phyloP scores from a whole-genome alignment of 352 stramenopile genomes.

The Pythium sukuiense region DNA sequence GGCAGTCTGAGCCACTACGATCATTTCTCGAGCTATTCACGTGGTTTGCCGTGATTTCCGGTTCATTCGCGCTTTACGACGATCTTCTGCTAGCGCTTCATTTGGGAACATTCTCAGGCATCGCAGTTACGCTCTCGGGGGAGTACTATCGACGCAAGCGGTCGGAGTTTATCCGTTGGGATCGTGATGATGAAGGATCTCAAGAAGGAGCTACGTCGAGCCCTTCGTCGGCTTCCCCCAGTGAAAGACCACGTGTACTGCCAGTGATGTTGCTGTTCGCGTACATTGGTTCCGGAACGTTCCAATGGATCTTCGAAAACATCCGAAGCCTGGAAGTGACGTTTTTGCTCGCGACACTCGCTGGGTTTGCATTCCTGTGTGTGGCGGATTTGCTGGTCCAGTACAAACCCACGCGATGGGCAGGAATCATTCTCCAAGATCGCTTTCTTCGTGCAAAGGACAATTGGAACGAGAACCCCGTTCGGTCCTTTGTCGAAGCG shows the following conservation, averaged over 20 bases:
- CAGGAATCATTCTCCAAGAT: constrained; percentile 83
- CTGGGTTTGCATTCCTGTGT: constrained; percentile 83
- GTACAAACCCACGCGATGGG: constrained; percentile 48
- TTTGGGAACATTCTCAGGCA: constrained; percentile 80
- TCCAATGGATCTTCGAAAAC: constrained; percentile 90
- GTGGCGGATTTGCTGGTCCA: constrained; percentile 62
- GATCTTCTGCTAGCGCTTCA: constrained; percentile 79
- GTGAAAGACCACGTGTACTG: constrained; percentile 32
- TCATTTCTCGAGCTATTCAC: constrained; percentile 85
- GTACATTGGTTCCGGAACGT: constrained; percentile 84
- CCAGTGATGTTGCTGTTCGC: constrained; percentile 75
- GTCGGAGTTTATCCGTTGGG: constrained; percentile 53
- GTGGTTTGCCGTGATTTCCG: constrained; percentile 77
- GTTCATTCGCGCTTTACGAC: constrained; percentile 81
- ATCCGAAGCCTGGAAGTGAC: constrained; percentile 84
- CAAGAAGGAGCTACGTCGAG: not conserved
- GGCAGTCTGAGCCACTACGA: constrained; percentile 66
- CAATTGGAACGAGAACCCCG: constrained; percentile 76
- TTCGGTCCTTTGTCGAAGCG: constrained; percentile 83
- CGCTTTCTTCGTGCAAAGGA: constrained; percentile 69
- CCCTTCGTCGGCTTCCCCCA: constrained; percentile 1
- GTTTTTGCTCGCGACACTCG: constrained; percentile 69
- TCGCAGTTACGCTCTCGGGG: constrained; percentile 73
- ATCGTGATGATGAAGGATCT: constrained; percentile 20
- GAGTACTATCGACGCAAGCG: constrained; percentile 76